phyloP scores from a whole-genome alignment of 352 stramenopile genomes.

The Phytophthora foliorum region DNA sequence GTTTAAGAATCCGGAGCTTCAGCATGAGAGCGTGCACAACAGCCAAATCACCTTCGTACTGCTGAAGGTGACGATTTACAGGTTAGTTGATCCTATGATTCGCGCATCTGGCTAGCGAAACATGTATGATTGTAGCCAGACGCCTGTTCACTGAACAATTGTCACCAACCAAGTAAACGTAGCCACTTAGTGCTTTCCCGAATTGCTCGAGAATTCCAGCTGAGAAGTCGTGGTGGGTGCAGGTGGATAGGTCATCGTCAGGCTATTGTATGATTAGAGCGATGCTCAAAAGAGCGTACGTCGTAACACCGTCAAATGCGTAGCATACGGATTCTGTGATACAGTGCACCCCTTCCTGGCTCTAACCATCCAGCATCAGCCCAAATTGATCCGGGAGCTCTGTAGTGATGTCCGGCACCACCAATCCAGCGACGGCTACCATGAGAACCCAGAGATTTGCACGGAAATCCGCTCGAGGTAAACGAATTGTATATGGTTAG shows the following conservation, averaged over 20 bases:
- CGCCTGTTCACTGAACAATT: not conserved
- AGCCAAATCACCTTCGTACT: not conserved
- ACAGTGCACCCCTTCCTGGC: not conserved
- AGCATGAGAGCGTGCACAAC: constrained; percentile 1
- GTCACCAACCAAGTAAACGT: not conserved
- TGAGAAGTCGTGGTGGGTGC: not conserved
- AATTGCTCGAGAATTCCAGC: not conserved
- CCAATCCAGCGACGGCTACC: not conserved
- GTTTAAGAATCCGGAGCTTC: not conserved
- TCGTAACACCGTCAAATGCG: not conserved
- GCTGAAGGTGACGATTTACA: not conserved
- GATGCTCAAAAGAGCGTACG: not conserved
- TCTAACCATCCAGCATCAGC: not conserved
- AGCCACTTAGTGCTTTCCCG: not conserved
- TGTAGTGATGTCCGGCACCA: not conserved
- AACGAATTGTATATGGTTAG: not conserved
- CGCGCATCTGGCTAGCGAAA: too few species aligned
- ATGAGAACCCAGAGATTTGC: not conserved
- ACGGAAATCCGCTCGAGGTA: not conserved
- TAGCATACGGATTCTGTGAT: not conserved
- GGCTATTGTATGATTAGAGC: not conserved
- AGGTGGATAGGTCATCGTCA: not conserved
- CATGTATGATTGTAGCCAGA: not conserved
- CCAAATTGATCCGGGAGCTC: not conserved
- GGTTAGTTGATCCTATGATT: not conserved